A percentile compares a stretch with the other conserved stretches of the same genome.
phyloP scores from a whole-genome alignment of 140 eudicot genomes.

The Ambrosia hybrid region DNA sequence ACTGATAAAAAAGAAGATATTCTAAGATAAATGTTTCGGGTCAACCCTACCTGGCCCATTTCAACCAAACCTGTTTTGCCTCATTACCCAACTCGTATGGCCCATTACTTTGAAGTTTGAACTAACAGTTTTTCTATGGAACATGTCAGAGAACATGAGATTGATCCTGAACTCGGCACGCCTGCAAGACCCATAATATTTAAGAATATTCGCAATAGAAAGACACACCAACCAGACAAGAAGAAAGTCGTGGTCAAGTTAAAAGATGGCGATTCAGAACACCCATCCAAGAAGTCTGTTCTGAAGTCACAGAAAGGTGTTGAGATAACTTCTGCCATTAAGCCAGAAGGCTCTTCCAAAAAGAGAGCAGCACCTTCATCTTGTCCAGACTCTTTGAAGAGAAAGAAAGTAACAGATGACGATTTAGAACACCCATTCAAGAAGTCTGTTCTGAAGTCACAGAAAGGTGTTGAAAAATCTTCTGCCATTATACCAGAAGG shows the following conservation, averaged over 20 bases:
- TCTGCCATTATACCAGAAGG: conserved; percentile 24
- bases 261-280: conserved; percentile 28
- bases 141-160: conserved; percentile 50
- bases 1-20: background rate
- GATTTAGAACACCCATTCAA: conserved; percentile 30
- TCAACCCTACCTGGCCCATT: background rate
- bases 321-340: conserved; percentile 27
- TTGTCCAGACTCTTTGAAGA: conserved; percentile 34
- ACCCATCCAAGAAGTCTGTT: conserved; percentile 28
- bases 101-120: background rate
- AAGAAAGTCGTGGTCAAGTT: conserved; percentile 28
- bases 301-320: conserved; percentile 28
- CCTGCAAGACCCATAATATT: conserved; percentile 64
- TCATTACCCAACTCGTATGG: background rate
- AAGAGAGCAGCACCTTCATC: conserved; percentile 33
- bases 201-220: conserved; percentile 26
- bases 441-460: conserved; percentile 30
- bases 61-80: background rate
- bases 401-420: conserved; percentile 32
- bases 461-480: conserved; percentile 29
- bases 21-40: background rate
- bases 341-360: conserved; percentile 32
- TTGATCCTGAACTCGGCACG: conserved; percentile 44
- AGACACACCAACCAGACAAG: conserved; percentile 25
- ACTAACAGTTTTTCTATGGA: background rate